Evolutionary conservation across 352 stramenopile genomes (phyloP), one percentile per base, ranked within the genome.

Genomic region (Pythium vanterpoolii): DNA sequence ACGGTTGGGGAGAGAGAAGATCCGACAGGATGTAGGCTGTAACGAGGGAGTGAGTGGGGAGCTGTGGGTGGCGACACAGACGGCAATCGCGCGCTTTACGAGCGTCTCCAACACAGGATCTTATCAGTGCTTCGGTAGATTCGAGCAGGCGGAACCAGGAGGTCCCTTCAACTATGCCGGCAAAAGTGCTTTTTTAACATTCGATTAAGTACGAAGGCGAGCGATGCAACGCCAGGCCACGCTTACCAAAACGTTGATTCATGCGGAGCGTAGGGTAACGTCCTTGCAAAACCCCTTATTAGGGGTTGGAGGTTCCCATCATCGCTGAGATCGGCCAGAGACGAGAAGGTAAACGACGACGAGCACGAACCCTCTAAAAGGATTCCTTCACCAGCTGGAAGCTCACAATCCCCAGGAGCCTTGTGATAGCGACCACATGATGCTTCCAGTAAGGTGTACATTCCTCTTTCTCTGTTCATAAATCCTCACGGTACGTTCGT

Each of bases 111-210:
- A n/a, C n/a, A n/a, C n/a, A n/a, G n/a, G n/a, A n/a, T n/a, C n/a
- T n/a, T n/a, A n/a, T n/a, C n/a, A n/a, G n/a, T n/a, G n/a, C 10
- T 3, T 16, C 9, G 9, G 21, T 11, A 47, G 40, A 49, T 49
- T 49, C 43, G 14, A 30, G 43, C 21, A 24, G 43, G 9, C 34
- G 34, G 34, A 2, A 2, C 8, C 1, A 16, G 43, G 10, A 49
- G 43, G 43, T 49, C 43, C 43, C 21, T 44, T 56, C 34, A 45
- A 30, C 26, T 13, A 36, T 8, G n/a, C n/a, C 14, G 6, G 16
- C 18, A 56, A 57, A 56, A 56, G 49, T 34, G 49, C 21, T 56
- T 56, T 47, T 47, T 56, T 7, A 1, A 46, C 21, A 8, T 36
- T 2, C 34, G 33, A 31, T 16, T 56, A 56, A 56, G 33, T 56